Conservation (phyloP, 768 basidiomycete genomes). For the Mrakia hoshinonis region DNA sequence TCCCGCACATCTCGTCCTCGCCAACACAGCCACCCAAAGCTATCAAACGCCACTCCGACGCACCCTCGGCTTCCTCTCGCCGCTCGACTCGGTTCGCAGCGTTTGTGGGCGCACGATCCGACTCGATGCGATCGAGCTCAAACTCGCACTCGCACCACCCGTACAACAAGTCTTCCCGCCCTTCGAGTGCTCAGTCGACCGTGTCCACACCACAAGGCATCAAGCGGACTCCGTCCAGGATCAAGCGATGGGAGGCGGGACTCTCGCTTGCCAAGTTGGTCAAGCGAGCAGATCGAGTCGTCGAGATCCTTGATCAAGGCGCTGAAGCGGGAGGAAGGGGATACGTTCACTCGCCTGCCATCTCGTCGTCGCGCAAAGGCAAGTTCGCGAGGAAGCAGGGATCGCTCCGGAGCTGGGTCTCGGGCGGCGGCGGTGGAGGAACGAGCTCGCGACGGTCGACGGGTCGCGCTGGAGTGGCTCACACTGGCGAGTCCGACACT, state of each 20-base stretch:
- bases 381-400: background rate
- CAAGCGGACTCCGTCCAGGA: background rate
- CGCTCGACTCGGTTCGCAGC: background rate
- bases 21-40: too few relatives aligned
- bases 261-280: background rate
- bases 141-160: background rate
- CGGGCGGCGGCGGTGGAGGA: background rate
- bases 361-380: background rate
- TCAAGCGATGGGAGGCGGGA: background rate
- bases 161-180: background rate
- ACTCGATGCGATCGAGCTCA: background rate
- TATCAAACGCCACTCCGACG: background rate
- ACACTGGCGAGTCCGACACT: background rate
- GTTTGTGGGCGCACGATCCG: background rate
- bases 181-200: background rate
- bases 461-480: background rate
- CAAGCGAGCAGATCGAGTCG: background rate
- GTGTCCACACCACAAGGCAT: background rate
- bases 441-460: background rate
- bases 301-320: background rate
- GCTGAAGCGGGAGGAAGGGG: background rate
- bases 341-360: background rate
- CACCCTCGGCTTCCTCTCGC: background rate
- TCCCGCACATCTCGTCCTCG: background rate
- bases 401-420: background rate